A percentile compares a stretch with the other conserved stretches of the same genome.
Conservation (phyloP, 441 rosid species). For the Gossypium schwendimanii region DNA sequence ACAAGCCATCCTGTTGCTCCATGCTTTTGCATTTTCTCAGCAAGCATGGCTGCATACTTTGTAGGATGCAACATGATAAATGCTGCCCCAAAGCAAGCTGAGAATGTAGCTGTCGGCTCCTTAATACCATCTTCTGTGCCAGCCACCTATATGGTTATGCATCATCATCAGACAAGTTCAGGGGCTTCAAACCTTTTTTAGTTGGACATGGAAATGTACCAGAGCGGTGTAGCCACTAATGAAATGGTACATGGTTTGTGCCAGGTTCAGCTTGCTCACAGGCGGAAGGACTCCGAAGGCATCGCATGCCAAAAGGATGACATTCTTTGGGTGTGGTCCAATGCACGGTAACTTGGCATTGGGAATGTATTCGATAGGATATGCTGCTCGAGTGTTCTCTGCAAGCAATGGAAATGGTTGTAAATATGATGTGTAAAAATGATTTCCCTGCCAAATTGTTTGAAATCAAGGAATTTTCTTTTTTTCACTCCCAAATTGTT, state of each 20-base stretch:
- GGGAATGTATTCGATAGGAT: conserved; percentile 87
- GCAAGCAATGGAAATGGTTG: conserved; percentile 17
- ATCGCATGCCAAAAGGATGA: conserved; percentile 86
- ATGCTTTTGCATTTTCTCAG: conserved; percentile 89
- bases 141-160: conserved; percentile 46
- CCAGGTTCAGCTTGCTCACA: conserved; percentile 81
- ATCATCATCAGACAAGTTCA: no score
- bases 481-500: neutral
- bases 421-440: neutral
- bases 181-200: neutral
- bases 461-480: neutral
- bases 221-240: conserved; percentile 92
- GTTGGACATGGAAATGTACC: conserved; percentile 24
- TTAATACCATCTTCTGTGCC: conserved; percentile 93
- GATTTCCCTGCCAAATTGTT: neutral
- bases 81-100: conserved; percentile 96
- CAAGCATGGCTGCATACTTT: conserved; percentile 90
- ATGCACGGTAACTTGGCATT: conserved; percentile 87
- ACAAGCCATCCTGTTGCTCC: conserved; percentile 96
- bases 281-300: conserved; percentile 98
- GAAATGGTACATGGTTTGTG: conserved; percentile 96
- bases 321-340: conserved; percentile 86
- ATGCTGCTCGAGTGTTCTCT: conserved; percentile 95
- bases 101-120: conserved; percentile 86
- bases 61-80: conserved; percentile 96